phyloP scores from a whole-genome alignment of 2,329 filamentous ascomycete species.

The Sporothrix dimorphospora region DNA sequence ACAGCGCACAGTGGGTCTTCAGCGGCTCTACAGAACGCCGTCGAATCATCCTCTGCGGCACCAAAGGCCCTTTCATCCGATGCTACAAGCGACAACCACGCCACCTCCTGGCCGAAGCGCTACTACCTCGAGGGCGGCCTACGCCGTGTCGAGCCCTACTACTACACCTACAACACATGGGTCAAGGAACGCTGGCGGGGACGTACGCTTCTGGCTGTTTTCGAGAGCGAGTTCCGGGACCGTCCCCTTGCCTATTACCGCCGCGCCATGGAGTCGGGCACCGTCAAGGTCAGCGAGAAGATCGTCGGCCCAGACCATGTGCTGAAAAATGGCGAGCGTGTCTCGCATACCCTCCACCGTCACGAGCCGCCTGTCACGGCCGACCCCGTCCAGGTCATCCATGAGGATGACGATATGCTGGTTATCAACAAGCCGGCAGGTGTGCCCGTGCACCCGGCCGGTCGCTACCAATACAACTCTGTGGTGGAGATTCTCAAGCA shows the following conservation, averaged over 20 bases:
- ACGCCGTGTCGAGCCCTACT: conserved; percentile 81
- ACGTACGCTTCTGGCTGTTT: conserved; percentile 80
- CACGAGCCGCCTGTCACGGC: conserved; percentile 93
- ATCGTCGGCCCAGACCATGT: conserved; percentile 67
- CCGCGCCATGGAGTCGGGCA: conserved; percentile 77
- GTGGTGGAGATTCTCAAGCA: conserved; percentile 91
- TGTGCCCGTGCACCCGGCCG: conserved; percentile 92
- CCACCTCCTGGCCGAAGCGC: conserved; percentile 56
- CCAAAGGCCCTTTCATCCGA: background rate
- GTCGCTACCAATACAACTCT: conserved; percentile 94
- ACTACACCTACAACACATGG: conserved; percentile 92
- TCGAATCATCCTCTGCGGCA: background rate
- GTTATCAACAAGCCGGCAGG: conserved; percentile 97
- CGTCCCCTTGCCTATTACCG: conserved; percentile 84
- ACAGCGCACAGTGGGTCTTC: background rate
- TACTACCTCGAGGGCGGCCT: conserved; percentile 85
- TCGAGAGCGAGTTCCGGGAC: conserved; percentile 89
- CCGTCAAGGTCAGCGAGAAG: conserved; percentile 79
- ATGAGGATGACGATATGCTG: conserved; percentile 91
- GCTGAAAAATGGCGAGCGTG: conserved; percentile 84
- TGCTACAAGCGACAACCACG: background rate
- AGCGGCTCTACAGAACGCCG: background rate
- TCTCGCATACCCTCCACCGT: conserved; percentile 91
- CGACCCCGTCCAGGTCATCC: conserved; percentile 76
- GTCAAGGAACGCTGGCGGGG: conserved; percentile 94